These are phyloP conservation scores for Abelmoschus esculentus DNA, from an alignment of 345 rosid genomes.

Conservation along the genomic window DNA sequence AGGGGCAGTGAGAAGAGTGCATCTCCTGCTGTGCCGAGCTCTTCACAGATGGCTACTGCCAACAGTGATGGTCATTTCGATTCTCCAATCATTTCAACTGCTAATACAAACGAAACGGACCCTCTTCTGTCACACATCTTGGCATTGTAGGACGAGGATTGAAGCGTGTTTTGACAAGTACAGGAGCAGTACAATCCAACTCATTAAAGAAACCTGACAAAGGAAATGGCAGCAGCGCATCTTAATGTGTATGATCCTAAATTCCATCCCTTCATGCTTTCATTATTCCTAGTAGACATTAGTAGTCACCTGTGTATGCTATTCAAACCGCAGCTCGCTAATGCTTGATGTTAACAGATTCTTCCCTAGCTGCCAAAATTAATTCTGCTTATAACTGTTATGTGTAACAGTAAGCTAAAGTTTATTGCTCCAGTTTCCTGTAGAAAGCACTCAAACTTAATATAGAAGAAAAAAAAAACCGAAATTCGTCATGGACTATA, in stretches of 20 bases:
- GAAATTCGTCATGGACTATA: too few species aligned
- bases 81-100: slow-evolving; percentile 65
- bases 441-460: too few species aligned
- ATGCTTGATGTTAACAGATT: neutral
- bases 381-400: neutral
- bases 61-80: slow-evolving; percentile 43
- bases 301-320: neutral
- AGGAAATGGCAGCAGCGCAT: slow-evolving; percentile 38
- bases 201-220: slow-evolving; percentile 57
- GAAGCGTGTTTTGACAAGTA: slow-evolving; percentile 58
- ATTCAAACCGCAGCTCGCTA: neutral
- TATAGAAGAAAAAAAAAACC: too few species aligned
- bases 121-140: slow-evolving; percentile 62
- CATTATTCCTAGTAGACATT: neutral
- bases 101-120: slow-evolving; percentile 59
- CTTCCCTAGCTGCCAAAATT: neutral
- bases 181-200: slow-evolving; percentile 41
- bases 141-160: slow-evolving; percentile 97
- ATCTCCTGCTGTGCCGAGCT: slow-evolving; percentile 34
- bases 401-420: neutral
- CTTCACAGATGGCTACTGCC: slow-evolving; percentile 51
- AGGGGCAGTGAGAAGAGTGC: slow-evolving; percentile 34
- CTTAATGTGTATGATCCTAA: slow-evolving; percentile 14
- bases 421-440: neutral
- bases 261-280: neutral